Evolutionary conservation across 306 rosid species (phyloP), one percentile per base, ranked within the genome.

Genomic region (Boehmeria nivea): DNA sequence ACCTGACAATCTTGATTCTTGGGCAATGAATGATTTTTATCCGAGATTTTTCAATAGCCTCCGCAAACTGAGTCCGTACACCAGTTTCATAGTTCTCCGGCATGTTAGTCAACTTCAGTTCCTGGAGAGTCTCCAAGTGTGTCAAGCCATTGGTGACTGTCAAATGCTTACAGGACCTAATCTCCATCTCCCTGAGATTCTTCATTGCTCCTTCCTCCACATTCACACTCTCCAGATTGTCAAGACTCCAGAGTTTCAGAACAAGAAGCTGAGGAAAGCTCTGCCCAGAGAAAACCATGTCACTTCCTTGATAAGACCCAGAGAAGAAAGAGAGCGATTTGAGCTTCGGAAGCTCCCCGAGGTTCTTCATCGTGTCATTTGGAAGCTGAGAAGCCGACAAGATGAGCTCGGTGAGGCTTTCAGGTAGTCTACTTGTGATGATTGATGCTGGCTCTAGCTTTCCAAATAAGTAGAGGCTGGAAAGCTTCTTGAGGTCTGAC

Each of bases 351-450:
- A 68, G 57, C 16, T 6, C 23, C 22, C 49, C 57, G 11, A 60
- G 48, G 8, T 1, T 45, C 8, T 16, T 19, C 61, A 51, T 60
- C 0, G 60, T 47, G 26, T 68, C 51, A 1, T 14, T 37, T 25
- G 1, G 0, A 13, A 68, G 53, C 16, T 16, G 33, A 34, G 62
- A 4, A 5, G 62, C 73, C 0, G 62, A 68, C 15, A 68, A 37
- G 62, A 47, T 53, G 15, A 68, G 57, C 18, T 68, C 67, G 8
- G 61, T 51, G 25, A 68, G 67, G 38, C 51, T 60, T 13, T 12
- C 10, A 0, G 69, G 74, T 8, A 53, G 54, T 12, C 13, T 24
- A 9, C 16, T 10, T 39, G 31, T 6, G 21, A 51, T 25, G 38
- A 8, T 6, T 16, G 26, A 16, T 7, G 16, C 12, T 4, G 4